Evolutionary conservation across 78 protist genomes (phyloP), one percentile per base, ranked within the genome.

Genomic region (Dictyostelium citrinum): DNA sequence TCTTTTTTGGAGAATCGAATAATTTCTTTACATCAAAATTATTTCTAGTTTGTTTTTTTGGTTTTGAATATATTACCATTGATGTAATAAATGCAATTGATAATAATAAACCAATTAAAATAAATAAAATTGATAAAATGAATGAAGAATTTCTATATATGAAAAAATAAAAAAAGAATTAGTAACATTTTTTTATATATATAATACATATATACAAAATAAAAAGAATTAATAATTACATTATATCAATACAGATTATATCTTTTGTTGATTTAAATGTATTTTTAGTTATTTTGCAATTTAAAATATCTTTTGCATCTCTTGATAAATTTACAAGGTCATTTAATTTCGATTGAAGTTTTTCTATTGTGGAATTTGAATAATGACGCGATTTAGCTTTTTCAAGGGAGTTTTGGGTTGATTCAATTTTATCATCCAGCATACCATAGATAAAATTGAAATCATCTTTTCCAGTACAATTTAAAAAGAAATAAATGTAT

Each of bases 271-370:
- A 88, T 61, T 74, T 46, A 67, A 41, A 78, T 2, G 85, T 41
- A 68, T 37, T 64, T 27, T 84, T 46, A 6, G 93, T 88, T 51
- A 67, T 67, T 60, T 72, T 88, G 49, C 93, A 88, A 78, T 88
- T 88, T 45, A 88, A 68, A 8, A 88, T 72, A 78, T 88, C 70
- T 3, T 64, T 61, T 1, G 93, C 11, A 46, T 78, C 85, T 10
- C 27, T 46, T 43, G 84, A 49, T 29, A 88, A 29, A 46, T 78
- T 37, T 1, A 24, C 29, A 12, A 88, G 46, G 24, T 78, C 84
- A 67, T 41, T 11, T 31, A 88, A 4, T 64, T 46, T 58, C 1
- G 9, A 9, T 46, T 88, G 72, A 9, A 88, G 24, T 49, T 61
- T 11, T 1, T 79, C 6, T 20, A 88, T 88, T 2, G 84, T 58